These are phyloP conservation scores for Cladorrhinum sp. DNA, from an alignment of 2,329 filamentous ascomycete species.

Conservation along the genomic window DNA sequence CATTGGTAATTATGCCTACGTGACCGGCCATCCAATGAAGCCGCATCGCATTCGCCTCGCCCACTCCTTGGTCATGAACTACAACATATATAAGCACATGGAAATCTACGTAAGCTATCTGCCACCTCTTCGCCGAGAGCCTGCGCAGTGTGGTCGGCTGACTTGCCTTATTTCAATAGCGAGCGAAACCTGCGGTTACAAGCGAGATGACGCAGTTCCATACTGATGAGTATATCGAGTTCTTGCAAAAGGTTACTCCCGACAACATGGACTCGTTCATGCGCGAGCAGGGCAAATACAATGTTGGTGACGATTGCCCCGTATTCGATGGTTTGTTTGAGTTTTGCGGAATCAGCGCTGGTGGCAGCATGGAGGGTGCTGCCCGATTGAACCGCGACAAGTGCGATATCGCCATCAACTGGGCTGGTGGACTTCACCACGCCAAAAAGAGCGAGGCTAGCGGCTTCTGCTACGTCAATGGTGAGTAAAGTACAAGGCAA, in stretches of 20 bases:
- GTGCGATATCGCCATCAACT: slow-evolving; percentile 96
- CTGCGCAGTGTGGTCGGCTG: not conserved
- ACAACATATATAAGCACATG: slow-evolving; percentile 94
- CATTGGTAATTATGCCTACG: slow-evolving; percentile 97
- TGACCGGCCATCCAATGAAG: slow-evolving; percentile 97
- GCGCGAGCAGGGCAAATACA: slow-evolving; percentile 89
- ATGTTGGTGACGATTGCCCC: slow-evolving; percentile 93
- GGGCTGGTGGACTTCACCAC: slow-evolving; percentile 95
- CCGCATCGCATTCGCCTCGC: slow-evolving; percentile 92
- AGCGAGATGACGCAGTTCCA: slow-evolving; percentile 94
- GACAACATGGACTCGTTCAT: slow-evolving; percentile 96
- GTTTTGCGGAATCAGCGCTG: slow-evolving; percentile 92
- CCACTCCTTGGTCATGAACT: slow-evolving; percentile 93
- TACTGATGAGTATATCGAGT: slow-evolving; percentile 92
- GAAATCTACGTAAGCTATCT: slow-evolving; percentile 77
- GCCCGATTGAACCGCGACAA: slow-evolving; percentile 85
- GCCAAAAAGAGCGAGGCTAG: slow-evolving; percentile 95
- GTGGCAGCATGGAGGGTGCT: slow-evolving; percentile 90
- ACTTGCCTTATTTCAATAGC: slow-evolving; percentile 44
- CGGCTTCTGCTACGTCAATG: slow-evolving; percentile 98
- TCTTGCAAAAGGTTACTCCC: slow-evolving; percentile 89
- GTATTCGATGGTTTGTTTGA: slow-evolving; percentile 98
- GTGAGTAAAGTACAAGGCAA: slow-evolving; percentile 45
- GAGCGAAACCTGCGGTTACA: slow-evolving; percentile 79
- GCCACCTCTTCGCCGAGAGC: slow-evolving; percentile 45